Base-by-base conservation (phyloP, 768 basidiomycete species). In the Russula foetens region DNA sequence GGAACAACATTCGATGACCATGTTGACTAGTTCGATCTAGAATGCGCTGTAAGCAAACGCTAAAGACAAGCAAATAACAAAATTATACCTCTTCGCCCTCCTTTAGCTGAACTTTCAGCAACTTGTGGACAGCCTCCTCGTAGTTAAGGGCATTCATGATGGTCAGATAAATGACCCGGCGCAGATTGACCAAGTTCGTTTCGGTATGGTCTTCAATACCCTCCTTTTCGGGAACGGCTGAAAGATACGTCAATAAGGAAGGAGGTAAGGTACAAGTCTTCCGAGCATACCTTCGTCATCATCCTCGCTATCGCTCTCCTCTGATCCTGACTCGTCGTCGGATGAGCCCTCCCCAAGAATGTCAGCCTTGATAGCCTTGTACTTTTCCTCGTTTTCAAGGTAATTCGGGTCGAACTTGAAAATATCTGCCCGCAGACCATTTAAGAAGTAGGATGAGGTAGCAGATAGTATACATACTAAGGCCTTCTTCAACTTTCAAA, bases 1-100 rank as follows among this genome's bases (percentile, higher is more conserved):
- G 2, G 97, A 98, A 72, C 97, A 98, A 88, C 97, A 99, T 69
- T 98, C 96, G 73, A 99, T 90, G 63, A 99, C 83, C 97, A 99
- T 99, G 79, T 98, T 98, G 71, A 91, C 84, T 59, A 99, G 75
- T 71, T 98, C 96, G 67, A 92, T 89, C 92, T 97, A 68, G 3
- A 38, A n/a, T 38, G 48, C n/a, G 12, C 62, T 24, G 17, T 58
- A 4, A 49, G 26, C 51, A 43, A n/a, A 58, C 33, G 9, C 21
- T 21, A 55, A 46, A 55, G 21, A 53, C 28, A 29, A 28, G 33
- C 26, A 39, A 4, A 17, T 12, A 9, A 60, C 15, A 19, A 7
- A 48, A 23, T 19, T 76, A 56, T 69, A 96, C 95, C 85, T 99
- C 97, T 73, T 97, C 85, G 1, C 96, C 97, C 69, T 95, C 93